Conservation (phyloP, 2,329 filamentous ascomycete genomes). For the Aspergillus pseudonomiae region DNA sequence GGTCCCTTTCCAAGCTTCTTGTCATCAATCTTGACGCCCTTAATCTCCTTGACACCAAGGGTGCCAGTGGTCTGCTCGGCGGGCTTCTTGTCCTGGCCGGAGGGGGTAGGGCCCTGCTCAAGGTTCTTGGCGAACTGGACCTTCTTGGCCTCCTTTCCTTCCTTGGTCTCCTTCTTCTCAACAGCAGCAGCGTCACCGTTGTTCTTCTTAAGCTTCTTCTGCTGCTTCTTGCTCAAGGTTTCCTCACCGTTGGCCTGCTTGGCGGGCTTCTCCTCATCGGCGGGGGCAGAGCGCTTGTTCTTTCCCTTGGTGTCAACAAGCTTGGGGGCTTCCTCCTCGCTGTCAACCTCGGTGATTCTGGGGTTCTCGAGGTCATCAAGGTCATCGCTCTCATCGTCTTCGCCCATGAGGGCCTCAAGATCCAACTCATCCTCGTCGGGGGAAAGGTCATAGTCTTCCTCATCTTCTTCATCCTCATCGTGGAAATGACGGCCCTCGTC, state of each 20-base stretch:
- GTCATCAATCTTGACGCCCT: slow-evolving; percentile 92
- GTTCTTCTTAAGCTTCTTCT: slow-evolving; percentile 99
- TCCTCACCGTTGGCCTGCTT: slow-evolving; percentile 59
- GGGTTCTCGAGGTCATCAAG: slow-evolving; percentile 78
- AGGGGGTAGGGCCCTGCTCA: slow-evolving; percentile 88
- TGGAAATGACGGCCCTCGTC: slow-evolving; percentile 51
- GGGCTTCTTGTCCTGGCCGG: slow-evolving; percentile 54
- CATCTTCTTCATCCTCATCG: slow-evolving; percentile 64
- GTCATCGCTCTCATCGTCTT: slow-evolving; percentile 70
- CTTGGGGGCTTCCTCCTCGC: slow-evolving; percentile 69
- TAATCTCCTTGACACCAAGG: slow-evolving; percentile 74
- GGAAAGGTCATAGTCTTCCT: slow-evolving; percentile 79
- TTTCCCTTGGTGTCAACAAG: slow-evolving; percentile 62
- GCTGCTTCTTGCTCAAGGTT: slow-evolving; percentile 93
- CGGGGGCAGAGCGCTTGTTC: slow-evolving; percentile 78
- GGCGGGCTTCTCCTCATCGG: slow-evolving; percentile 73
- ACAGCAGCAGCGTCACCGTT: slow-evolving; percentile 77
- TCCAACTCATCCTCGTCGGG: slow-evolving; percentile 78
- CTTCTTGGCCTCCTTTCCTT: slow-evolving; percentile 77
- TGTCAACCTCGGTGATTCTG: slow-evolving; percentile 80
- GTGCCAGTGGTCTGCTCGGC: slow-evolving; percentile 58
- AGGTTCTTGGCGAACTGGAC: slow-evolving; percentile 99
- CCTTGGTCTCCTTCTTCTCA: slow-evolving; percentile 59
- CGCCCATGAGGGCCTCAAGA: slow-evolving; percentile 54
- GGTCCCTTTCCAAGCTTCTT: slow-evolving; percentile 87